Percentiles rank a stretch among this genome's conserved stretches.
Evolutionary conservation across 208 protist genomes (phyloP).

Genomic region (Leishmania lainsoni): DNA sequence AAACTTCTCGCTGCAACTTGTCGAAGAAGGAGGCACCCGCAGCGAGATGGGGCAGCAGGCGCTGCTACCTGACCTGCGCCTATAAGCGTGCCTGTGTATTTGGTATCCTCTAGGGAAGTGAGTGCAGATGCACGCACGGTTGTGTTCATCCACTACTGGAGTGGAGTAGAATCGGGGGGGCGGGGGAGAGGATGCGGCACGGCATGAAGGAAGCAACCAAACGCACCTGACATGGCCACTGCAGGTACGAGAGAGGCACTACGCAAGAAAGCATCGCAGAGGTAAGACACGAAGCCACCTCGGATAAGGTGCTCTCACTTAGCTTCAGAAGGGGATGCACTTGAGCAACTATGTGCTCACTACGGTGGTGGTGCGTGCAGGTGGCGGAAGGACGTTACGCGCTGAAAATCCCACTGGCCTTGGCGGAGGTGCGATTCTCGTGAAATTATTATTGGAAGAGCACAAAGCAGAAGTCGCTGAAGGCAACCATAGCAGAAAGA

Average conservation of each 20-base stretch:
- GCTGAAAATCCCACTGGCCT: too few relatives aligned
- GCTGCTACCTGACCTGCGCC: neutral
- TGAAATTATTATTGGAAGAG: neutral
- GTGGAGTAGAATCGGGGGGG: neutral
- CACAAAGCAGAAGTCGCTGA: neutral
- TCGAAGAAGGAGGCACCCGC: neutral
- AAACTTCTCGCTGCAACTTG: neutral
- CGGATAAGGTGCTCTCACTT: neutral
- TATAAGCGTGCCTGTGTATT: neutral
- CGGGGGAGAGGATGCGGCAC: neutral
- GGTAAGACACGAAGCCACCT: neutral
- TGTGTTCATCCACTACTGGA: neutral
- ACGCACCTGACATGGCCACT: neutral
- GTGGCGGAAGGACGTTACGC: neutral
- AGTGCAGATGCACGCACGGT: neutral
- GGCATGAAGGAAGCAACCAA: neutral
- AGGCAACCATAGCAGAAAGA: neutral
- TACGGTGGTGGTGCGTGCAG: neutral
- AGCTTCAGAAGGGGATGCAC: neutral
- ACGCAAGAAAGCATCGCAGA: neutral
- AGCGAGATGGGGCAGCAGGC: neutral
- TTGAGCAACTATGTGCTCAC: neutral
- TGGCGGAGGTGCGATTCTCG: neutral
- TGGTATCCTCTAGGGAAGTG: neutral
- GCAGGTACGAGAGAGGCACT: neutral